A percentile compares a stretch with the other conserved stretches of the same genome.
phyloP scores from a whole-genome alignment of 2,329 filamentous ascomycete genomes.

The Claviceps humidiphila region DNA sequence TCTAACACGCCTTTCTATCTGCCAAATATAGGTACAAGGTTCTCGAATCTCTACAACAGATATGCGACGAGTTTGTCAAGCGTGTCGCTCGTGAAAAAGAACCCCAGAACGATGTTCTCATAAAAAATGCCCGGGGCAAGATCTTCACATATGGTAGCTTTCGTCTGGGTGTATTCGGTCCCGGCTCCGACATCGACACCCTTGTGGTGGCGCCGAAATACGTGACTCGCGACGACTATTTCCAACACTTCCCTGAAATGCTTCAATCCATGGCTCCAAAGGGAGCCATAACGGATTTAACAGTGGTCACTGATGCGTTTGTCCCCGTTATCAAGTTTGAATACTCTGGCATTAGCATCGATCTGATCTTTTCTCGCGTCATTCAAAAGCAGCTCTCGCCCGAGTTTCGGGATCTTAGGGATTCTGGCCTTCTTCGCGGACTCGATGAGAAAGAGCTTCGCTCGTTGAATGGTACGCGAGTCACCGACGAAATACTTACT shows the following conservation, averaged over 20 bases:
- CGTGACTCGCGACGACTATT: constrained; percentile 81
- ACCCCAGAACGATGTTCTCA: constrained; percentile 57
- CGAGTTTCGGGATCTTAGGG: constrained; percentile 57
- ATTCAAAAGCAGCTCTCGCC: constrained; percentile 55
- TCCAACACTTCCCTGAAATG: constrained; percentile 71
- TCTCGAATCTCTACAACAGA: constrained; percentile 61
- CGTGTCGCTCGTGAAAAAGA: constrained; percentile 63
- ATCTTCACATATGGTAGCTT: constrained; percentile 96
- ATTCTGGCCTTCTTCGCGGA: constrained; percentile 73
- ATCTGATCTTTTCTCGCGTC: constrained; percentile 78
- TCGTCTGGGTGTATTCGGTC: constrained; percentile 83
- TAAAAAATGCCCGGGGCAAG: constrained; percentile 78
- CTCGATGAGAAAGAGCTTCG: constrained; percentile 77
- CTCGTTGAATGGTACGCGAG: constrained; percentile 85
- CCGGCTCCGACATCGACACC: constrained; percentile 95
- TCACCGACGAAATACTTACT: constrained; percentile 82
- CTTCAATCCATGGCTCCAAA: constrained; percentile 63
- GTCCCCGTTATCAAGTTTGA: constrained; percentile 98
- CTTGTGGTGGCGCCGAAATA: constrained; percentile 85
- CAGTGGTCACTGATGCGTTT: constrained; percentile 76
- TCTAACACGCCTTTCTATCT: neutral
- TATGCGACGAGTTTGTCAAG: constrained; percentile 78
- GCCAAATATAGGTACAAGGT: constrained; percentile 46
- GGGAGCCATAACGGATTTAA: constrained; percentile 73
- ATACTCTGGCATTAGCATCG: constrained; percentile 81